Evolutionary conservation across 495 filamentous ascomycete genomes (phyloP).

Genomic region (Chaetomidium leptoderma): DNA sequence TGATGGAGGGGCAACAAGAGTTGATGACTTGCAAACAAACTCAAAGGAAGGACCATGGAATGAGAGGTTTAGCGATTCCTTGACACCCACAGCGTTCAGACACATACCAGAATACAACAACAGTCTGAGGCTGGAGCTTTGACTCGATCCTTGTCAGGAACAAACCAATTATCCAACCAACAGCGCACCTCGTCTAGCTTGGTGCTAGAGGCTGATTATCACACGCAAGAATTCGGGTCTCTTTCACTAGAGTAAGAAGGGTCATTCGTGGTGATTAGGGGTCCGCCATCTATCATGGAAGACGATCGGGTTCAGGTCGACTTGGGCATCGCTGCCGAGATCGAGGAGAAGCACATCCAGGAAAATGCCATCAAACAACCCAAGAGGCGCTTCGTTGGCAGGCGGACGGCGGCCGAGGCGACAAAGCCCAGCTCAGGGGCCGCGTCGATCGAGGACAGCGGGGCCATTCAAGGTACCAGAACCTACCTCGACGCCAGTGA

Average conservation of each 20-base stretch:
- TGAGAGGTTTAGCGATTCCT: neutral
- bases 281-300: slow-evolving; percentile 40
- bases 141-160: too few relatives aligned
- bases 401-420: slow-evolving; percentile 50
- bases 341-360: slow-evolving; percentile 44
- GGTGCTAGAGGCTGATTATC: too few relatives aligned
- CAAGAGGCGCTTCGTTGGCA: slow-evolving; percentile 75
- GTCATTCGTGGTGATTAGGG: neutral
- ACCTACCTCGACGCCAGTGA: neutral
- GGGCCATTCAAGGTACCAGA: slow-evolving; percentile 55
- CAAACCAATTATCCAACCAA: too few relatives aligned
- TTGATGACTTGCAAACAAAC: neutral
- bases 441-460: slow-evolving; percentile 57
- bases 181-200: too few relatives aligned
- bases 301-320: slow-evolving; percentile 50
- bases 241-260: too few relatives aligned
- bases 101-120: neutral
- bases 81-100: neutral
- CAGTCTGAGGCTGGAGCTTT: too few relatives aligned
- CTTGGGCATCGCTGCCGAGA: slow-evolving; percentile 51
- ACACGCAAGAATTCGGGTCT: too few relatives aligned
- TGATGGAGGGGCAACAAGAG: slow-evolving; percentile 4
- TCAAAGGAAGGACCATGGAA: neutral
- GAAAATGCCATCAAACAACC: slow-evolving; percentile 50
- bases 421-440: slow-evolving; percentile 48